Conservation (phyloP, 352 stramenopile genomes). For the Phytopythium montanum region DNA sequence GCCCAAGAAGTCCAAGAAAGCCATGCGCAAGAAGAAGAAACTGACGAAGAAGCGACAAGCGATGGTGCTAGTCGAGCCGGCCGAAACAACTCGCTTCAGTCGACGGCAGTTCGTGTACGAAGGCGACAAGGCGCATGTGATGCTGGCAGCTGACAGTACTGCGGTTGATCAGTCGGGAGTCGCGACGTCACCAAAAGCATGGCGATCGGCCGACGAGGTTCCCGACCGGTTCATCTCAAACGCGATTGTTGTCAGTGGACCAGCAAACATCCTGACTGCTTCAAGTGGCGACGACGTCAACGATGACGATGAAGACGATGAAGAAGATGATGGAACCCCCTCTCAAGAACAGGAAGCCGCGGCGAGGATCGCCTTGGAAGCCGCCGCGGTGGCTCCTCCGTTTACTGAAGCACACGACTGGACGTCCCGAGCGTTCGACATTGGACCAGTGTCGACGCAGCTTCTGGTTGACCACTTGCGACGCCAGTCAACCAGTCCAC, state of each 20-base stretch:
- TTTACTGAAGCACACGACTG: conserved; percentile 25
- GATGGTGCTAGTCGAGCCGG: conserved; percentile 26
- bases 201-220: conserved; percentile 18
- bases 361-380: not conserved
- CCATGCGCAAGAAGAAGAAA: conserved; percentile 12
- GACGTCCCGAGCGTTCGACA: conserved; percentile 56
- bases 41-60: conserved; percentile 21
- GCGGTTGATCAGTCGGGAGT: not conserved
- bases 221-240: conserved; percentile 17
- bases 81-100: conserved; percentile 25
- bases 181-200: not conserved
- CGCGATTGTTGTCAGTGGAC: conserved; percentile 14
- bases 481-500: not conserved
- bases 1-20: conserved; percentile 14
- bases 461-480: conserved; percentile 16
- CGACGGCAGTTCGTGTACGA: conserved; percentile 27
- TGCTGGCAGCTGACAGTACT: conserved; percentile 3
- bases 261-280: not conserved
- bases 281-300: not conserved
- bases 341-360: conserved; percentile 1
- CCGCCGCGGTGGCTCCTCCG: not conserved
- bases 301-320: conserved; percentile 31
- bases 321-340: not conserved
- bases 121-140: conserved; percentile 39
- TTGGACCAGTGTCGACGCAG: conserved; percentile 46